Evolutionary conservation across 2,329 filamentous ascomycete genomes (phyloP), one percentile per base, ranked within the genome.

Genomic region (Curvularia sp.): DNA sequence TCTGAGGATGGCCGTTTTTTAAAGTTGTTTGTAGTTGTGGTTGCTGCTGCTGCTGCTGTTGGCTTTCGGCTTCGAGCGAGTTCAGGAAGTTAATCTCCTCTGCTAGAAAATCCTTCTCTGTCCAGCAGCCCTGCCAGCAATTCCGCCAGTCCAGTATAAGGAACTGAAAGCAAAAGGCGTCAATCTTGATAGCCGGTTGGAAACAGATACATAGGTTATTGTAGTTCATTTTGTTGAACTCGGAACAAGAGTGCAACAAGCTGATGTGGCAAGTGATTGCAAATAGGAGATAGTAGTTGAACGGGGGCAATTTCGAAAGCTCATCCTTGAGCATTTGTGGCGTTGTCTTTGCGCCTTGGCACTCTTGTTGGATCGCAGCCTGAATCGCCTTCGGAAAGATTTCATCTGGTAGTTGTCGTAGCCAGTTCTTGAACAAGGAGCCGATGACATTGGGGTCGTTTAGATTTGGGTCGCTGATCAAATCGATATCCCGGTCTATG

Each of bases 181-280:
- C 94, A 58, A 98, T 95, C 79, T 94, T 96, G 86, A 98, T 92
- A 77, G 93, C 96, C 3, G 94, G 94, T 77, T 97, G 93, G 78
- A 97, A 97, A 80, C 94, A 98, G 68, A 97, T 96, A 79, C 93
- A 96, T 23, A 98, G 82, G 66, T 97, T 97, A 73, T 92, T 88
- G 74, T 94, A 97, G 74, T 96, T 92, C 94, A 98, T 98, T 81
- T 96, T 97, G 84, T 97, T 98, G 81, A 94, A 93, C 64, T 96
- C 92, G 23, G 93, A 90, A 76, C 96, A 94, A 1, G 92, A 93
- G 67, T 97, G 88, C 9, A 98, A 84, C 25, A 97, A 85, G 69
- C 93, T 97, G 48, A 98, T 87, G 71, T 98, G 94, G 78, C 94
- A 97, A 32, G 94, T 98, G 68, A 97, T 97, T 69, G 94, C 94